phyloP scores from a whole-genome alignment of 352 stramenopile species.

The Phytopythium helicoides region DNA sequence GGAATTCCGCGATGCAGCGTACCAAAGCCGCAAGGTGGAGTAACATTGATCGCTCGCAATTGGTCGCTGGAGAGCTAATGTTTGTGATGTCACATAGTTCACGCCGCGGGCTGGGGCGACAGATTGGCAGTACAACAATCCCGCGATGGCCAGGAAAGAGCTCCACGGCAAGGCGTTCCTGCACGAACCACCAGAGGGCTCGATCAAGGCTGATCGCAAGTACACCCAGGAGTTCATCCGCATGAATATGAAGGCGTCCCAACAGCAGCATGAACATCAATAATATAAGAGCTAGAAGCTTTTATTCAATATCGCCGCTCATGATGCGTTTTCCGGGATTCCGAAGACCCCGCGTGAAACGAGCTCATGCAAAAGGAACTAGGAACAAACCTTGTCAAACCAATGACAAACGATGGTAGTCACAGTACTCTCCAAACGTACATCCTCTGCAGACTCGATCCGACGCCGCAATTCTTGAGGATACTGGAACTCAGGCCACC shows the following conservation, averaged over 20 bases:
- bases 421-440: constrained; percentile 3
- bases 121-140: constrained; percentile 53
- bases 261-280: constrained; percentile 12
- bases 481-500: constrained; percentile 60
- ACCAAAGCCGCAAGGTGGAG: constrained; percentile 34
- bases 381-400: neutral
- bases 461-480: constrained; percentile 20
- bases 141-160: constrained; percentile 31
- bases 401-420: neutral
- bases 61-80: neutral
- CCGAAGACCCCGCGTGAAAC: constrained; percentile 2
- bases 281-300: neutral
- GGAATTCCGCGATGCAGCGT: constrained; percentile 35
- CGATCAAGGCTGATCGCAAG: constrained; percentile 48
- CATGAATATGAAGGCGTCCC: constrained; percentile 41
- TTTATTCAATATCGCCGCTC: too few species aligned
- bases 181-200: constrained; percentile 45
- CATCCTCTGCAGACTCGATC: constrained; percentile 42
- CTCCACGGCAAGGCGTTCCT: constrained; percentile 44
- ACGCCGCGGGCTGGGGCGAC: constrained; percentile 22
- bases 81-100: constrained; percentile 8
- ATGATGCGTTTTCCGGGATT: neutral
- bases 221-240: constrained; percentile 73
- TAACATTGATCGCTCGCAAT: neutral
- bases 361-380: constrained; percentile 13